These are phyloP conservation scores for Microcos paniculata DNA, from an alignment of 345 rosid genomes.

Conservation along the genomic window DNA sequence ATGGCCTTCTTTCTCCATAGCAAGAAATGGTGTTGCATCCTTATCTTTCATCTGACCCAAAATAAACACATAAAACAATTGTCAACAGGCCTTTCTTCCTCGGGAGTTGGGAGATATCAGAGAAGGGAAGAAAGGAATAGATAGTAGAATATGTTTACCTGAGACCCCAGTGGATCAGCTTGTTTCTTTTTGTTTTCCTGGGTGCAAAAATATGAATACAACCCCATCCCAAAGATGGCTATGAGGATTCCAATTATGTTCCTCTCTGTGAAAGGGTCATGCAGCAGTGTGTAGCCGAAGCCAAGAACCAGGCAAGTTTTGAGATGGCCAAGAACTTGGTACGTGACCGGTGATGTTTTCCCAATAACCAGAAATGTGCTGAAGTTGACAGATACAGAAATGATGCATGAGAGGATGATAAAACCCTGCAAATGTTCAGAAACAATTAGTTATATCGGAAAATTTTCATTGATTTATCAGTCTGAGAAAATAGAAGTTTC, in stretches of 20 bases:
- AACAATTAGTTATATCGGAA: background rate
- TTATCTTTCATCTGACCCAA: conserved; percentile 70
- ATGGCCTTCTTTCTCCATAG: conserved; percentile 66
- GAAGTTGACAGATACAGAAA: conserved; percentile 94
- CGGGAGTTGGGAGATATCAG: background rate
- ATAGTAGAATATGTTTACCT: conserved; percentile 35
- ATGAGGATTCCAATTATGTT: conserved; percentile 81
- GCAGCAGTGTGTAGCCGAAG: conserved; percentile 84
- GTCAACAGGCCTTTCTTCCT: no score
- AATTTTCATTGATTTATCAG: background rate
- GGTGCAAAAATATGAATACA: conserved; percentile 86
- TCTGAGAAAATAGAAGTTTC: background rate
- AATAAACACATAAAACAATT: background rate
- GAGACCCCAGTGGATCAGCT: conserved; percentile 52
- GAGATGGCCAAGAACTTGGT: conserved; percentile 97
- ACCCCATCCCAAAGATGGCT: conserved; percentile 87
- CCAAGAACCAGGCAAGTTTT: conserved; percentile 92
- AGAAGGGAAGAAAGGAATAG: background rate
- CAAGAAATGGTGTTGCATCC: conserved; percentile 65
- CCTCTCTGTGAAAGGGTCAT: conserved; percentile 85
- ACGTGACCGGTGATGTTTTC: conserved; percentile 97
- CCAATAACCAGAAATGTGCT: conserved; percentile 98
- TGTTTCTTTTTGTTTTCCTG: conserved; percentile 80
- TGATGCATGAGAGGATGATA: conserved; percentile 77
- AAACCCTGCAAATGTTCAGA: conserved; percentile 53